These are phyloP conservation scores for Agapanthus africanus DNA, from an alignment of 106 monocot genomes.

Conservation along the genomic window DNA sequence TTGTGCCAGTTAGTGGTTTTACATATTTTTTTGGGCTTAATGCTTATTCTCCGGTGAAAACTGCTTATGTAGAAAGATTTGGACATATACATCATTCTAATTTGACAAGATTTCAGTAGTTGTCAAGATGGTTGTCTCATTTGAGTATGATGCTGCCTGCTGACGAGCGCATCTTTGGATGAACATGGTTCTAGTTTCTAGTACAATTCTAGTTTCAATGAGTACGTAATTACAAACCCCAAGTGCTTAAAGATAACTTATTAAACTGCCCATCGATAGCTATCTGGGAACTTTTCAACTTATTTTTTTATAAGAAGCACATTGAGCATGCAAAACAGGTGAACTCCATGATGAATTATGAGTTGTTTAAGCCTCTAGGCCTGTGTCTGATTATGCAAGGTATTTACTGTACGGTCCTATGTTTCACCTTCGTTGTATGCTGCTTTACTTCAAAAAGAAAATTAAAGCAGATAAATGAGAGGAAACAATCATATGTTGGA, in stretches of 20 bases:
- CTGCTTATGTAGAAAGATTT: neutral
- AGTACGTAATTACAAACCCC: neutral
- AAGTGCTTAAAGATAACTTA: neutral
- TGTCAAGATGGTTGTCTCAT: neutral
- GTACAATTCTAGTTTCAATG: no score
- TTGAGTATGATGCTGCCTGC: neutral
- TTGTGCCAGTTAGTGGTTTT: neutral
- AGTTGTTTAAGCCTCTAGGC: neutral
- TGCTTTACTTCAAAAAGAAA: neutral
- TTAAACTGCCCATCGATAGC: neutral
- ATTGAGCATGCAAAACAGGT: neutral
- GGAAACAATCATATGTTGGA: neutral
- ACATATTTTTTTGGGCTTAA: no score
- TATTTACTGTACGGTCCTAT: neutral
- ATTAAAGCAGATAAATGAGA: no score
- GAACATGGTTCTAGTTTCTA: constrained; percentile 1
- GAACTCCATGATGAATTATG: neutral
- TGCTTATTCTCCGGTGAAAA: neutral
- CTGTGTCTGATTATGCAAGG: neutral
- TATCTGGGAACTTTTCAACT: neutral
- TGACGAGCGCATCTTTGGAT: neutral
- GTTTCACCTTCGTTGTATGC: neutral
- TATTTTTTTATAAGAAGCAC: neutral
- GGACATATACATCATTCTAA: neutral
- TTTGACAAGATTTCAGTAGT: neutral